These are phyloP conservation scores for Mitosporidium daphniae DNA, from an alignment of 371 early-diverging fungal genomes.

Conservation along the genomic window DNA sequence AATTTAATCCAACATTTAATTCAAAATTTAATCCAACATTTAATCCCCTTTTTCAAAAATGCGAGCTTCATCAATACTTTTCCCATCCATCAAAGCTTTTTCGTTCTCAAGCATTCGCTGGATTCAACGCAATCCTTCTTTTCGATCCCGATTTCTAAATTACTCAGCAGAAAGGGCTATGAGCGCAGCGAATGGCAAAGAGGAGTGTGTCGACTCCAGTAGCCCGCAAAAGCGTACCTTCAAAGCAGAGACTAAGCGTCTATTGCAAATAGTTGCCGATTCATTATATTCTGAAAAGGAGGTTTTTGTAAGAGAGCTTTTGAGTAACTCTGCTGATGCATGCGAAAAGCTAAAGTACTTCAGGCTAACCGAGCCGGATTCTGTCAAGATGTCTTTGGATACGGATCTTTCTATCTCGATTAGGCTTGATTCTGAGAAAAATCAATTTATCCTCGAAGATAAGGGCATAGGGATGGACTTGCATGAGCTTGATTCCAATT, in stretches of 20 bases:
- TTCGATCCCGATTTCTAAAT: too few species aligned
- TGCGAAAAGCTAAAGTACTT: conserved; percentile 7
- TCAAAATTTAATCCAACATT: too few species aligned
- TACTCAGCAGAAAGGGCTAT: too few species aligned
- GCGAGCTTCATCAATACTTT: too few species aligned
- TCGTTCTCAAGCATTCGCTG: too few species aligned
- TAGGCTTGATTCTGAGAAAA: conserved; percentile 2
- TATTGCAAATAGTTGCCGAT: conserved; percentile 42
- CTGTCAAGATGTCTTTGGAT: conserved; percentile 1
- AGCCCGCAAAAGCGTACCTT: conserved; percentile 28
- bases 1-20: too few species aligned
- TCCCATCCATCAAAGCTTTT: too few species aligned
- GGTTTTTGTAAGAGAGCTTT: conserved; percentile 26
- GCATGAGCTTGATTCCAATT: conserved; percentile 5
- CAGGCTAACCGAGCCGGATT: conserved; percentile 1
- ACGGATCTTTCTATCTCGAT: conserved; percentile 5
- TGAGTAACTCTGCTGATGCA: conserved; percentile 12
- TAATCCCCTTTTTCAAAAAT: too few species aligned
- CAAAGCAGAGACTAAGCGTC: conserved; percentile 38
- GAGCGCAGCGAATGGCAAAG: too few species aligned
- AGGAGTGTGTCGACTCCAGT: too few species aligned
- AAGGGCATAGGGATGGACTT: conserved; percentile 6
- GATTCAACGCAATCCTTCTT: too few species aligned
- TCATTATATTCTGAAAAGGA: conserved; percentile 53
- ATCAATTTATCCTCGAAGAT: conserved; percentile 4